Evolutionary conservation across 257 asterid genomes (phyloP).

Genomic region (Solanum medicagineum): DNA sequence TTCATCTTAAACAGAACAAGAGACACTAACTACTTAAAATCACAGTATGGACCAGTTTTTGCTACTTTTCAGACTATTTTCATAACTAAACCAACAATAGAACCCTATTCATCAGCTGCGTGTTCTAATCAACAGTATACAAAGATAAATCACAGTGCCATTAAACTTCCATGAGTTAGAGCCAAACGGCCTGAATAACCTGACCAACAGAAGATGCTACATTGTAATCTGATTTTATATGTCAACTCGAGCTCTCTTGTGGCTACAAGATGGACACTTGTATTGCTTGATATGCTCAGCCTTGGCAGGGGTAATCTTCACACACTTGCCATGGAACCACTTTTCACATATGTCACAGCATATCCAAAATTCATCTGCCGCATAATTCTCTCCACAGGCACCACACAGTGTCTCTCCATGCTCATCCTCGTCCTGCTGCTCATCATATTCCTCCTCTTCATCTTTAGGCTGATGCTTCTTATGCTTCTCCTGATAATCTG

Average conservation of each 20-base stretch:
- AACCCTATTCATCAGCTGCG: background rate
- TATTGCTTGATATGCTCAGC: constrained; percentile 78
- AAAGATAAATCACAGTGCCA: background rate
- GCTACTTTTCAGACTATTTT: background rate
- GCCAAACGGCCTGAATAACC: background rate
- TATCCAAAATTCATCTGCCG: constrained; percentile 69
- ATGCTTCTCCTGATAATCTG: constrained; percentile 24
- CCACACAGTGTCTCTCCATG: constrained; percentile 68
- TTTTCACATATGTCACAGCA: constrained; percentile 73
- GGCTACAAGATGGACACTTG: constrained; percentile 84
- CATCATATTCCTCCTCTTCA: constrained; percentile 46
- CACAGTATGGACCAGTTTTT: background rate
- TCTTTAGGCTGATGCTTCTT: constrained; percentile 31
- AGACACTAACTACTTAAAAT: background rate
- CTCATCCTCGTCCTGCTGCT: constrained; percentile 29
- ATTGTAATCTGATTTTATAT: background rate
- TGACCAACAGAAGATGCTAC: background rate
- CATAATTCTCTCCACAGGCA: constrained; percentile 53
- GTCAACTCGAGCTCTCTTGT: constrained; percentile 42
- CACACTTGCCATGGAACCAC: constrained; percentile 91
- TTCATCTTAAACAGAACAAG: background rate
- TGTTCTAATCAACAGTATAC: background rate
- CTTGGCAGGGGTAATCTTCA: constrained; percentile 69
- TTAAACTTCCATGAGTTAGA: background rate
- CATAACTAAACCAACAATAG: background rate